These are phyloP conservation scores for Monosporascus sp. DNA, from an alignment of 2,329 filamentous ascomycete genomes.

Conservation along the genomic window DNA sequence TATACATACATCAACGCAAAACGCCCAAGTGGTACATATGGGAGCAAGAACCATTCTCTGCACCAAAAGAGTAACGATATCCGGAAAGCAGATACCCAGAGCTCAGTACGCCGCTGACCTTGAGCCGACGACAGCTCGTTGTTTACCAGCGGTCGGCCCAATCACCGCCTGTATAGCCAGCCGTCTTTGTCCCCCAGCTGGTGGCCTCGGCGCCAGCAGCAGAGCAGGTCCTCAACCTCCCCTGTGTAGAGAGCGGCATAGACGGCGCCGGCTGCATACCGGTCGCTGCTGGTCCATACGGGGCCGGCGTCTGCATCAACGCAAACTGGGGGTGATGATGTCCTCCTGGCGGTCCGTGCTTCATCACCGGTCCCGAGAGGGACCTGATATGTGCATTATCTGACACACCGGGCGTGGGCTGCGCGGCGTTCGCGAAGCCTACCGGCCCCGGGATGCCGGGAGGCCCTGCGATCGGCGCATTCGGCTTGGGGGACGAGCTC, in stretches of 20 bases:
- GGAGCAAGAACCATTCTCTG: too few species aligned
- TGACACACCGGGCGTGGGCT: background rate
- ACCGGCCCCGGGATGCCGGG: constrained; percentile 18
- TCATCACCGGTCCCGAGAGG: background rate
- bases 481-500: constrained; percentile 21
- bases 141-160: constrained; percentile 6
- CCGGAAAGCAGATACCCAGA: too few species aligned
- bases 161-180: constrained; percentile 6
- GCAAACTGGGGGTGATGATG: too few species aligned
- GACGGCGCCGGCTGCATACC: background rate
- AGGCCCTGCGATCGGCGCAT: constrained; percentile 16
- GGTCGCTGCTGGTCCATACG: background rate
- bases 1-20: too few species aligned
- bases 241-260: background rate
- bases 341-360: background rate
- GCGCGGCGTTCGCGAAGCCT: background rate
- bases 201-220: background rate
- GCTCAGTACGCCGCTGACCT: too few species aligned
- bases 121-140: too few species aligned
- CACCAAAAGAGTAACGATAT: too few species aligned
- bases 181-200: background rate
- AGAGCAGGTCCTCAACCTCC: background rate
- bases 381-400: too few species aligned
- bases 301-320: too few species aligned
- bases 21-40: too few species aligned